A percentile compares a stretch with the other conserved stretches of the same genome.
phyloP scores from a whole-genome alignment of 2,329 filamentous ascomycete genomes.

The Colletotrichum sp. region DNA sequence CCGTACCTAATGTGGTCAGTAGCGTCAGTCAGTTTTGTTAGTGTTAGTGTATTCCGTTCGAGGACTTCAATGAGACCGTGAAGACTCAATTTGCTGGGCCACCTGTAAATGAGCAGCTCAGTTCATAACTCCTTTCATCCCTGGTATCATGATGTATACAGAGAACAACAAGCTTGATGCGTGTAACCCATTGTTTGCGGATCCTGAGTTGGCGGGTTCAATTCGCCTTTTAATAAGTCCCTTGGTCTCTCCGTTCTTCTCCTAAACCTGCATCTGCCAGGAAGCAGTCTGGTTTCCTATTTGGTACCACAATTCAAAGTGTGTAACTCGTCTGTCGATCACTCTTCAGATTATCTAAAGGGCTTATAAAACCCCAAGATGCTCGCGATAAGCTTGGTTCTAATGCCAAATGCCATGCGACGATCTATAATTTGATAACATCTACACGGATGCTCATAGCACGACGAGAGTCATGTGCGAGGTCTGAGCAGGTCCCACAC shows the following conservation, averaged over 20 bases:
- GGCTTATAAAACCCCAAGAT: neutral
- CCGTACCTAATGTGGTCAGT: neutral
- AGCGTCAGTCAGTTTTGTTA: neutral
- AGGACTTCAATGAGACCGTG: neutral
- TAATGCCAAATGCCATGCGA: neutral
- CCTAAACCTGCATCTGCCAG: neutral
- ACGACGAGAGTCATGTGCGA: neutral
- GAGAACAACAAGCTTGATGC: neutral
- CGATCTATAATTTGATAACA: neutral
- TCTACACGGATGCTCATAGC: neutral
- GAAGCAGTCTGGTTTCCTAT: neutral
- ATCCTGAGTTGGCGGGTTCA: neutral
- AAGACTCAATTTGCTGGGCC: neutral
- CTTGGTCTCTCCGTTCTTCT: neutral
- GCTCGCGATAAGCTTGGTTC: neutral
- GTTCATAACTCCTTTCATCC: neutral
- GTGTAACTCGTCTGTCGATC: neutral
- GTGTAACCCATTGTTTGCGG: neutral
- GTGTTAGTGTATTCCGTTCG: neutral
- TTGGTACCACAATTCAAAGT: neutral
- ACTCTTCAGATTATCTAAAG: neutral
- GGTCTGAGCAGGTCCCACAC: fast-evolving
- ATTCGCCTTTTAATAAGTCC: neutral
- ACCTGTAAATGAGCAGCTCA: neutral
- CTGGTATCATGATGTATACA: neutral